Evolutionary conservation across 2,329 filamentous ascomycete genomes (phyloP).

Genomic region (Dryadomyces sulphureus): DNA sequence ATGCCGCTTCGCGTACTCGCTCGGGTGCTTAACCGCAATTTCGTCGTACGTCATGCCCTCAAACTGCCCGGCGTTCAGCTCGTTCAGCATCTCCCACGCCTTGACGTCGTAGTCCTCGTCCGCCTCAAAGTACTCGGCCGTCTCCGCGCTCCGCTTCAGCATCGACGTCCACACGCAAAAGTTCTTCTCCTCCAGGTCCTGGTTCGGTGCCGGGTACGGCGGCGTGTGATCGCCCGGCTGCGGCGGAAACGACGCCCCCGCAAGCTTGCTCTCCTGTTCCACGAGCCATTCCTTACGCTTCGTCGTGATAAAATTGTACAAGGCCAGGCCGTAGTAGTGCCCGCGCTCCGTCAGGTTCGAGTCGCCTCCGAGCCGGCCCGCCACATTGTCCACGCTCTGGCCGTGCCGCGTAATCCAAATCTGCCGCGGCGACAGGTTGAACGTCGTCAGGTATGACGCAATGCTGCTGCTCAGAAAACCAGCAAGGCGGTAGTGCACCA

Average conservation of each 20-base stretch:
- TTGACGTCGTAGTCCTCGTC: constrained; percentile 96
- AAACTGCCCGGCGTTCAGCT: constrained; percentile 83
- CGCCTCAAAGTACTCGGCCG: constrained; percentile 71
- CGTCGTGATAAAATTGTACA: constrained; percentile 70
- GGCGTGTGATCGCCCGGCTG: constrained; percentile 83
- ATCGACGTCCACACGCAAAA: constrained; percentile 99
- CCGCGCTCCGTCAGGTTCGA: constrained; percentile 72
- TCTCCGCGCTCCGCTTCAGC: constrained; percentile 79
- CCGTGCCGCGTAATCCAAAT: constrained; percentile 98
- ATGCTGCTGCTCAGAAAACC: constrained; percentile 88
- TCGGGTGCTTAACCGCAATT: constrained; percentile 62
- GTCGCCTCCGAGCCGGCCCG: constrained; percentile 82
- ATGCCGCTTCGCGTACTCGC: constrained; percentile 69
- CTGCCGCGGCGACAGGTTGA: constrained; percentile 87
- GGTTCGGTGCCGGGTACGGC: constrained; percentile 74
- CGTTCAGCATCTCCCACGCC: constrained; percentile 95
- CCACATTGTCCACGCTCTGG: constrained; percentile 74
- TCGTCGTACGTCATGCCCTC: constrained; percentile 92
- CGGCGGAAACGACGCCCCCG: constrained; percentile 73
- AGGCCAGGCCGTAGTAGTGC: constrained; percentile 59
- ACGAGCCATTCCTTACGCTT: constrained; percentile 72
- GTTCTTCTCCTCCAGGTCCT: constrained; percentile 62
- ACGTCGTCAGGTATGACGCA: constrained; percentile 89
- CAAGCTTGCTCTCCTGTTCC: constrained; percentile 64
- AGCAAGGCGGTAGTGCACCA: constrained; percentile 77